Conservation (phyloP, 169 alveolate species). For the Cryptosporidium muris region DNA sequence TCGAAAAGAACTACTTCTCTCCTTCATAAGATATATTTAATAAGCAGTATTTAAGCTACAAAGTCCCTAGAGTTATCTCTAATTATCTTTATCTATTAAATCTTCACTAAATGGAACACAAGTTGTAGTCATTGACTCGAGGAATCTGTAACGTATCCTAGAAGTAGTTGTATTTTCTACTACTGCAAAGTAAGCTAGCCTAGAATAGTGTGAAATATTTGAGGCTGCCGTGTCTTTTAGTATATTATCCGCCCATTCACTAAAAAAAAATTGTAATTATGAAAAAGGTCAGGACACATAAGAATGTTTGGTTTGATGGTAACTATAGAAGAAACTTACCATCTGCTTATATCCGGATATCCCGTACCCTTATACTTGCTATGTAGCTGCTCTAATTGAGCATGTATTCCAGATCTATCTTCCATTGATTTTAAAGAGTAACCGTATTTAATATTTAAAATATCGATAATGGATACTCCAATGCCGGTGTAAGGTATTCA, state of each 20-base stretch:
- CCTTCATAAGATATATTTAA: neutral
- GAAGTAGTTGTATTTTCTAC: conserved; percentile 88
- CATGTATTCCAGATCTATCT: conserved; percentile 88
- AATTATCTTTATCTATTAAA: neutral
- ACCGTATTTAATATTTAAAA: too few relatives aligned
- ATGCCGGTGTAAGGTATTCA: too few relatives aligned
- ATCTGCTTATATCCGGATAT: conserved; percentile 88
- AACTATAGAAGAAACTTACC: conserved; percentile 79
- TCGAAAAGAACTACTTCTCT: too few relatives aligned
- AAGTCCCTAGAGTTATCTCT: neutral
- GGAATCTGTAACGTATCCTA: conserved; percentile 82
- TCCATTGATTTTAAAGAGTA: conserved; percentile 12
- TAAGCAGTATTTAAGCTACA: neutral
- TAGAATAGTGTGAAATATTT: conserved; percentile 90
- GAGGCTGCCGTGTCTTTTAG: conserved; percentile 92
- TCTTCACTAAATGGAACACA: neutral
- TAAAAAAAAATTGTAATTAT: conserved; percentile 42
- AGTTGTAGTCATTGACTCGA: conserved; percentile 57
- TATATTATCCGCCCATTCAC: conserved; percentile 92
- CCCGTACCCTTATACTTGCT: conserved; percentile 96
- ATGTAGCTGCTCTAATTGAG: conserved; percentile 93
- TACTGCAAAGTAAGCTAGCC: conserved; percentile 89
- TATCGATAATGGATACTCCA: too few relatives aligned
- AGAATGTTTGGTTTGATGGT: neutral
- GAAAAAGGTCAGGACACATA: neutral